Conservation (phyloP, 78 protist genomes). For the Speleostelium caveatum region DNA sequence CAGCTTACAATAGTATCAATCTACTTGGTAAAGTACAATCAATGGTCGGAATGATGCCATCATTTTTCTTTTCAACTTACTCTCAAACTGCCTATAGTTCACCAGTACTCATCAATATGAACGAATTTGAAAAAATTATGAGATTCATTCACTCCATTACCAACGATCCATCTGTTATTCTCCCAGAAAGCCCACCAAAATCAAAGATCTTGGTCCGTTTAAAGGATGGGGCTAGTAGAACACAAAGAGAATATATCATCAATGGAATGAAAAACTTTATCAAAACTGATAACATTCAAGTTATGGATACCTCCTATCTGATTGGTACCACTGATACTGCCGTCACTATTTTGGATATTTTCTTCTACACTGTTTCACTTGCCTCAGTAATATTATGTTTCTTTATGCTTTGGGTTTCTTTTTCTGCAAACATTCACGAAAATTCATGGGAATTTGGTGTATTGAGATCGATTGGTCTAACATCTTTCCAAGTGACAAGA, state of each 20-base stretch:
- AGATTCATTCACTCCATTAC: background rate
- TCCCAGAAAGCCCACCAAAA: conserved; percentile 50
- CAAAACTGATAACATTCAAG: conserved; percentile 65
- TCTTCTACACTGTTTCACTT: conserved; percentile 82
- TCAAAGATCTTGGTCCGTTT: conserved; percentile 45
- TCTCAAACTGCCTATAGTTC: conserved; percentile 28
- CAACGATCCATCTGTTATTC: background rate
- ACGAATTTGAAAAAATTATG: conserved; percentile 65
- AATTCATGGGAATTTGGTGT: conserved; percentile 96
- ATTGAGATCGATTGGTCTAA: conserved; percentile 90
- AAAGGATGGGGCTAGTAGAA: conserved; percentile 25
- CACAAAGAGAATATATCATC: conserved; percentile 53
- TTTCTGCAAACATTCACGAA: conserved; percentile 91
- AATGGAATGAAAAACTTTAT: conserved; percentile 73
- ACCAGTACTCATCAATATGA: conserved; percentile 78
- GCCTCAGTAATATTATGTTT: conserved; percentile 86
- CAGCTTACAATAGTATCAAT: background rate
- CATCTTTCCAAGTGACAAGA: conserved; percentile 66
- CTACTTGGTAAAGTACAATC: conserved; percentile 65
- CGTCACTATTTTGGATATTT: conserved; percentile 60
- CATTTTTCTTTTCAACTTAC: conserved; percentile 87
- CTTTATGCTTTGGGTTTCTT: conserved; percentile 93
- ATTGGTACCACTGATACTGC: conserved; percentile 59
- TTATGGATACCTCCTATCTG: conserved; percentile 52
- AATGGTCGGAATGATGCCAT: conserved; percentile 78